A percentile compares a stretch with the other conserved stretches of the same genome.
These are phyloP conservation scores for Penicillium sp. DNA, from an alignment of 2,329 filamentous ascomycete species.

Conservation along the genomic window DNA sequence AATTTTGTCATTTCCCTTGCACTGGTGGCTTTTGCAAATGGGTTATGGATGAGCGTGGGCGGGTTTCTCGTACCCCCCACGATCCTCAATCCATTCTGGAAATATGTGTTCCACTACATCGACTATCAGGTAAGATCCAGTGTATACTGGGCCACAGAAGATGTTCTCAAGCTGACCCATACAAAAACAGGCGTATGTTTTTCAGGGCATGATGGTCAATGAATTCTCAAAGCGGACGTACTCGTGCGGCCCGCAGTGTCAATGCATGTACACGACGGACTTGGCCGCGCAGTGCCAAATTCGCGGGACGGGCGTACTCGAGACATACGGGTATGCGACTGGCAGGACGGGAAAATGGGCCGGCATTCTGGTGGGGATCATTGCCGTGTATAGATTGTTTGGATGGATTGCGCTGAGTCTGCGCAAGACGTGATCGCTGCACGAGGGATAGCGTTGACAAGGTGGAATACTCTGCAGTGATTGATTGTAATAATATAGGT, in stretches of 20 bases:
- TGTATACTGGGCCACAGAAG: too few species aligned
- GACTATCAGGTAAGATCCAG: constrained; percentile 61
- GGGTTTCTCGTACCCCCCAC: constrained; percentile 72
- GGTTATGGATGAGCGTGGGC: constrained; percentile 80
- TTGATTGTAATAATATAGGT: too few species aligned
- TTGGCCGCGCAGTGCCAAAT: constrained; percentile 62
- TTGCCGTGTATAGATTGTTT: constrained; percentile 64
- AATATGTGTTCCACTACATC: constrained; percentile 82
- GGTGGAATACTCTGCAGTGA: too few species aligned
- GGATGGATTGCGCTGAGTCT: constrained; percentile 56
- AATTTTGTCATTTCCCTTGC: constrained; percentile 76
- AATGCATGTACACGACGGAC: constrained; percentile 65
- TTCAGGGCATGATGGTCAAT: constrained; percentile 90
- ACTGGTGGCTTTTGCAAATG: constrained; percentile 77
- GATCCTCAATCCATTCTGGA: constrained; percentile 75
- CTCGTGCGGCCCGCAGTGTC: constrained; percentile 53
- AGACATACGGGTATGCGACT: constrained; percentile 62
- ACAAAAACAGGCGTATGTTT: constrained; percentile 63
- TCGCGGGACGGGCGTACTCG: constrained; percentile 62
- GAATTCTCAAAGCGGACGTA: constrained; percentile 66
- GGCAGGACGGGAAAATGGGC: constrained; percentile 62
- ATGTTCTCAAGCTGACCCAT: too few species aligned
- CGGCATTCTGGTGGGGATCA: constrained; percentile 71
- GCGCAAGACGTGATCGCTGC: constrained; percentile 4
- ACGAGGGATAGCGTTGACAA: too few species aligned